A percentile compares a stretch with the other conserved stretches of the same genome.
These are phyloP conservation scores for Acer campestre DNA, from an alignment of 345 rosid genomes.

Conservation along the genomic window DNA sequence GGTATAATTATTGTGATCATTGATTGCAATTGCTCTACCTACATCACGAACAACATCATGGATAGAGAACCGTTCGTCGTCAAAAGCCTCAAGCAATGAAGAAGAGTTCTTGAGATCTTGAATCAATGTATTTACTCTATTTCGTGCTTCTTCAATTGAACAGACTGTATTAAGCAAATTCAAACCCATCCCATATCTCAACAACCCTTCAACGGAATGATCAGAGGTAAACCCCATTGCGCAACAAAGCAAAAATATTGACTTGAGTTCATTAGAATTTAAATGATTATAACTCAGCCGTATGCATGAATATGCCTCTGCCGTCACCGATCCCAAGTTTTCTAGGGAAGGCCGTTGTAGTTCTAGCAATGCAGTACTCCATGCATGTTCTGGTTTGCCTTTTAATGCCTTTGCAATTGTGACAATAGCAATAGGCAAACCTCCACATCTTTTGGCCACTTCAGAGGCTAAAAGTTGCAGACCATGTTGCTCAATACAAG, in stretches of 20 bases:
- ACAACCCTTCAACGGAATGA: no score
- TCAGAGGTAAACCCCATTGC: neutral
- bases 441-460: conserved; percentile 24
- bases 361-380: conserved; percentile 29
- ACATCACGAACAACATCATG: no score
- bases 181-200: no score
- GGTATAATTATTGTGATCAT: no score
- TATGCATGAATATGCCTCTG: neutral
- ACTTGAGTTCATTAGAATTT: conserved; percentile 25
- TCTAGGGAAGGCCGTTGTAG: neutral
- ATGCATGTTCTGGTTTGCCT: neutral
- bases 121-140: no score
- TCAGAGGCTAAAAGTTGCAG: conserved; percentile 18
- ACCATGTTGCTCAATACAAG: neutral
- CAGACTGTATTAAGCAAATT: no score
- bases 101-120: no score
- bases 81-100: no score
- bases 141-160: no score
- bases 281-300: conserved; percentile 29
- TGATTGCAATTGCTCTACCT: no score
- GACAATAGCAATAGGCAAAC: conserved; percentile 31
- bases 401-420: conserved; percentile 28
- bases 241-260: conserved; percentile 32
- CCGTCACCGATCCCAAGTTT: neutral
- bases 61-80: no score